Evolutionary conservation across 73 alveolate genomes (phyloP).

Genomic region (Diophrys sp.): DNA sequence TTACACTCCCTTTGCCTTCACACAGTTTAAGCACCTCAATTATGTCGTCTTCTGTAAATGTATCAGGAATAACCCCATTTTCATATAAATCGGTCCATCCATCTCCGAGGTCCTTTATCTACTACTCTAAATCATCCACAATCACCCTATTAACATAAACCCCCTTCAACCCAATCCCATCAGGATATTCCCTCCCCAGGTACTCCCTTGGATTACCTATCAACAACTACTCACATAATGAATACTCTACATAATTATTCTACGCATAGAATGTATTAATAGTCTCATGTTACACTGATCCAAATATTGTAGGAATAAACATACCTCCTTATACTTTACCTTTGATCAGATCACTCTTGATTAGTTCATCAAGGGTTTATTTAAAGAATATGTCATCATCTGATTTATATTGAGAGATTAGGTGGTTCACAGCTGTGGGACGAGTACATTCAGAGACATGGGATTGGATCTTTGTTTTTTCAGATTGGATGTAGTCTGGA

Average conservation of each 20-base stretch:
- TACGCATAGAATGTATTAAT: slow-evolving; percentile 16
- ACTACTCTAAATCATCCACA: slow-evolving; percentile 14
- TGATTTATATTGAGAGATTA: slow-evolving; percentile 8
- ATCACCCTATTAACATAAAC: slow-evolving; percentile 18
- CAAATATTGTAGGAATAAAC: slow-evolving; percentile 32
- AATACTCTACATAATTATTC: slow-evolving; percentile 36
- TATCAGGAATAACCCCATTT: slow-evolving; percentile 24
- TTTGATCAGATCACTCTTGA: slow-evolving; percentile 23
- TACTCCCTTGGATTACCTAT: slow-evolving; percentile 31
- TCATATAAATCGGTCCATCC: slow-evolving; percentile 14
- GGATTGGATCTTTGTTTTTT: slow-evolving; percentile 35
- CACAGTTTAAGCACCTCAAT: neutral
- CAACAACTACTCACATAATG: slow-evolving; percentile 21
- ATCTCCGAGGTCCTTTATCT: slow-evolving; percentile 3
- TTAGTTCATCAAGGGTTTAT: slow-evolving; percentile 23
- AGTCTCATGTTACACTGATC: slow-evolving; percentile 25
- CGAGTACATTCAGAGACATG: slow-evolving; percentile 30
- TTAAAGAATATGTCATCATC: slow-evolving; percentile 30
- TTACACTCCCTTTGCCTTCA: neutral
- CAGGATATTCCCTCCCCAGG: slow-evolving; percentile 3
- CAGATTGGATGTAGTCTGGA: slow-evolving; percentile 20
- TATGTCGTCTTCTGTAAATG: slow-evolving; percentile 36
- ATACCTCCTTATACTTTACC: slow-evolving; percentile 41
- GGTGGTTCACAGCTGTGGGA: slow-evolving; percentile 30
- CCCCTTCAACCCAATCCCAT: slow-evolving; percentile 10